phyloP scores from a whole-genome alignment of 2,329 filamentous ascomycete species.

The Ophiocordyceps australis region DNA sequence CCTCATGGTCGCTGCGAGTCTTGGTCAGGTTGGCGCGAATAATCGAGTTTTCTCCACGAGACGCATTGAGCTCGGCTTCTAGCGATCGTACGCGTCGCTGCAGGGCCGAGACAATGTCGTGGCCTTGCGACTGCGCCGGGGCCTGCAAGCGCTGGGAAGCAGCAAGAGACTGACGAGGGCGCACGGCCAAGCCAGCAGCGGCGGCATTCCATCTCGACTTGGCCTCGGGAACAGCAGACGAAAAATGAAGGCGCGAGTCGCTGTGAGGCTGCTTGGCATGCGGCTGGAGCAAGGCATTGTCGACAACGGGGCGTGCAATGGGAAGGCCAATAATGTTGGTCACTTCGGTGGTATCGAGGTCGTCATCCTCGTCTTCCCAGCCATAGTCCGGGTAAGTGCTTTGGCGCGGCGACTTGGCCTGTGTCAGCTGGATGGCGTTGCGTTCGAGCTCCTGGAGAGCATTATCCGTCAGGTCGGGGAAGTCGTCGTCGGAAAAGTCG shows the following conservation, averaged over 20 bases:
- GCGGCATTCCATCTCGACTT: slow-evolving; percentile 19
- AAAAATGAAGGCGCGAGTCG: slow-evolving; percentile 7
- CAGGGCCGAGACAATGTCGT: slow-evolving; percentile 23
- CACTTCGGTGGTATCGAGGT: slow-evolving; percentile 39
- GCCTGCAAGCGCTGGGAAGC: too few relatives aligned
- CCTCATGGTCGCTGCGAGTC: slow-evolving; percentile 40
- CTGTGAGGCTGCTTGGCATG: slow-evolving; percentile 5
- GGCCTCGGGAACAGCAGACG: slow-evolving; percentile 12
- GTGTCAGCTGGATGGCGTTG: slow-evolving; percentile 30
- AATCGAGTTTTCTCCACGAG: slow-evolving; percentile 56
- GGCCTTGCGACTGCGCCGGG: slow-evolving; percentile 9
- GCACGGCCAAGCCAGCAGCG: slow-evolving; percentile 4
- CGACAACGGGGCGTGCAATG: slow-evolving; percentile 15
- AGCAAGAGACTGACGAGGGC: slow-evolving; percentile 4
- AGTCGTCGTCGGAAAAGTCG: slow-evolving; percentile 44
- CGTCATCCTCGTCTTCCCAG: slow-evolving; percentile 36
- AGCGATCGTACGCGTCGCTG: slow-evolving; percentile 34
- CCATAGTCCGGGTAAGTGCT: too few relatives aligned
- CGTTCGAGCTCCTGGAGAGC: slow-evolving; percentile 44
- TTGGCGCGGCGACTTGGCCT: slow-evolving; percentile 9
- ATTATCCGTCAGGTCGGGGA: slow-evolving; percentile 40
- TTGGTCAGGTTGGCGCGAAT: slow-evolving; percentile 54
- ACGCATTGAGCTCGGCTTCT: slow-evolving; percentile 37
- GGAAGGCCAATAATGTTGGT: slow-evolving; percentile 26
- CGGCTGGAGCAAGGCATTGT: slow-evolving; percentile 16